Evolutionary conservation across 1,284 basidiomycete genomes (phyloP), one percentile per base, ranked within the genome.

Genomic region (Omphalotus olearius): DNA sequence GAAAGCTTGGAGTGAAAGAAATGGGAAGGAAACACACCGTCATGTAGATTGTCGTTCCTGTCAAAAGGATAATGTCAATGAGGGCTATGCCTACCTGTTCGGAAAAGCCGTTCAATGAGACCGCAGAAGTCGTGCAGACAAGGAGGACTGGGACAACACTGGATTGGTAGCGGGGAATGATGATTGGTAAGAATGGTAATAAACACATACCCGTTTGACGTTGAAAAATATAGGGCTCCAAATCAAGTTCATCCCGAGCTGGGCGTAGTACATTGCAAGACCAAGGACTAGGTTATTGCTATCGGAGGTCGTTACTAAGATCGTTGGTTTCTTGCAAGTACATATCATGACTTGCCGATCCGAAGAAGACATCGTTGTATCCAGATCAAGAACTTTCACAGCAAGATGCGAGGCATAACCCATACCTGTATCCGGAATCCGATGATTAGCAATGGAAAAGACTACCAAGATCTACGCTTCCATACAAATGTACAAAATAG

Each of bases 161-260:
- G n/a, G n/a, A n/a, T n/a, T n/a, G n/a, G n/a, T n/a, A n/a, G 23
- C 23, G 23, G 23, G 23, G 23, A n/a, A n/a, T n/a, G n/a, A n/a
- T n/a, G n/a, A n/a, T n/a, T n/a, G n/a, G n/a, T n/a, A n/a, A 5
- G 23, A 23, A 23, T 23, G 42, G 7, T 6, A 38, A 53, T 23
- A n/a, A n/a, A n/a, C n/a, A 17, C 66, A 28, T 54, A 73, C 80
- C 67, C 71, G 64, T 57, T 75, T 76, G 36, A 71, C 63, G 13
- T 77, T 78, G 59, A 91, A 91, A 74, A 88, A 89, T 36, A 90
- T 65, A 4, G 88, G 85, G 17, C 79, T 80, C 88, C 88, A 91
- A 25, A 77, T 57, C 50, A 80, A 68, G 69, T 90, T 91, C 41
- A 90, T 66, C 0, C 70, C 82, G 36, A 91, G 71, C 63, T 90